Conservation (phyloP, 371 early-diverging fungal genomes). For the Rhizopus delemar region DNA sequence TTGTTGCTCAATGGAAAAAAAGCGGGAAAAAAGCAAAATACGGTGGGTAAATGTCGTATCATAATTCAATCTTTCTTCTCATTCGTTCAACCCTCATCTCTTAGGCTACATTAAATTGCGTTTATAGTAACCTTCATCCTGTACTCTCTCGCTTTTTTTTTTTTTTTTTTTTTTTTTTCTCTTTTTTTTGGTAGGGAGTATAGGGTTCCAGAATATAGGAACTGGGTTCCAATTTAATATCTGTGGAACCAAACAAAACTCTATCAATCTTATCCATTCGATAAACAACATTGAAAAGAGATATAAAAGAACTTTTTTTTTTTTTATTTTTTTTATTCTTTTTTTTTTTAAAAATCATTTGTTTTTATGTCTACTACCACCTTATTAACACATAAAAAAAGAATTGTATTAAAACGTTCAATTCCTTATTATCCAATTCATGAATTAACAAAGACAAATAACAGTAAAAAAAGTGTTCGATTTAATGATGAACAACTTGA, state of each 20-base stretch:
- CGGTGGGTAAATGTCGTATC: background rate
- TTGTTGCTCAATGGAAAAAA: conserved; percentile 12
- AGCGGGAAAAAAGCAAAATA: background rate
- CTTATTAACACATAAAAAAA: conserved; percentile 5
- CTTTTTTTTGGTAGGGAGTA: too few relatives aligned
- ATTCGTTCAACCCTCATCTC: too few relatives aligned
- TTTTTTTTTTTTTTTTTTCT: too few relatives aligned
- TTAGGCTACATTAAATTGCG: too few relatives aligned
- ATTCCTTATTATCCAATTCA: conserved; percentile 14
- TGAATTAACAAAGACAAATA: background rate
- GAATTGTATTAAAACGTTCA: conserved; percentile 20
- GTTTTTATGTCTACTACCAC: background rate
- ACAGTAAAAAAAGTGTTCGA: conserved; percentile 29
- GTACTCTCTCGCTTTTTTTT: too few relatives aligned
- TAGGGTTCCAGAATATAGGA: too few relatives aligned
- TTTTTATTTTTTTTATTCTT: conserved; percentile 5
- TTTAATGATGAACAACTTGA: conserved; percentile 19
- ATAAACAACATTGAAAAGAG: background rate
- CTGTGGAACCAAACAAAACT: too few relatives aligned
- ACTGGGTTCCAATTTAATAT: too few relatives aligned
- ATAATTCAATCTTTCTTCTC: too few relatives aligned
- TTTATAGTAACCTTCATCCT: too few relatives aligned
- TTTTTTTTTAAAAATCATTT: background rate
- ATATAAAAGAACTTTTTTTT: background rate
- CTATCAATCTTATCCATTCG: too few relatives aligned